Evolutionary conservation across 768 basidiomycete genomes (phyloP).

Genomic region (Baorangia bicolor): DNA sequence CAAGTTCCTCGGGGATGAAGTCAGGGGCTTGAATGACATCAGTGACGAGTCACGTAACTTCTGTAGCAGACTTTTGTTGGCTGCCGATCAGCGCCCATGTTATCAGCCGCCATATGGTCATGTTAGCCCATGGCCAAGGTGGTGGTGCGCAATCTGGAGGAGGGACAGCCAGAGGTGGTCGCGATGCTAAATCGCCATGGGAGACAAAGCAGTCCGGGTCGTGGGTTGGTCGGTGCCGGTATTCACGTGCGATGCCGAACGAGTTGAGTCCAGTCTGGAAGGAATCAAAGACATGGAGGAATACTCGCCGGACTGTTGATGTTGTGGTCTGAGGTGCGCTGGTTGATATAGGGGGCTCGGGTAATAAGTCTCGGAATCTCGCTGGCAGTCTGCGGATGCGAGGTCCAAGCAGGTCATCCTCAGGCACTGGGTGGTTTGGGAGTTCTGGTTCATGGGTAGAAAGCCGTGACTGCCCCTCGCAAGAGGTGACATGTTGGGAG

Average conservation of each 20-base stretch:
- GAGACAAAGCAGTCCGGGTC: background rate
- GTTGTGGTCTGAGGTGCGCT: background rate
- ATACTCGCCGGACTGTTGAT: background rate
- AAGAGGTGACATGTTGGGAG: too few species aligned
- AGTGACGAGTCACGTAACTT: background rate
- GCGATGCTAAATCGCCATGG: background rate
- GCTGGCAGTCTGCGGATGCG: background rate
- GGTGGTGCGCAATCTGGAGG: background rate
- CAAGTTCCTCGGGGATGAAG: too few species aligned
- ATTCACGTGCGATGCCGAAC: background rate
- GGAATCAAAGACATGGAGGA: background rate
- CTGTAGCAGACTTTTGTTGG: background rate
- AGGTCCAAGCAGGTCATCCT: background rate
- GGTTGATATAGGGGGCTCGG: background rate
- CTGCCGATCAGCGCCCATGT: conserved; percentile 6
- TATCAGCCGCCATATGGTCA: conserved; percentile 9
- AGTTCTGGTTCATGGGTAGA: too few species aligned
- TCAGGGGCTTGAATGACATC: background rate
- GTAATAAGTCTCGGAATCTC: background rate
- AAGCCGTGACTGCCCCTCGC: too few species aligned
- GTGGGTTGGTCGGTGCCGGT: background rate
- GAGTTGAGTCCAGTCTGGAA: background rate
- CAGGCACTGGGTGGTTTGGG: too few species aligned
- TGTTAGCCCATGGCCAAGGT: conserved; percentile 17
- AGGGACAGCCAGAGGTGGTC: background rate